Evolutionary conservation across 2,329 filamentous ascomycete species (phyloP).

Genomic region (Leptographium lundbergii): DNA sequence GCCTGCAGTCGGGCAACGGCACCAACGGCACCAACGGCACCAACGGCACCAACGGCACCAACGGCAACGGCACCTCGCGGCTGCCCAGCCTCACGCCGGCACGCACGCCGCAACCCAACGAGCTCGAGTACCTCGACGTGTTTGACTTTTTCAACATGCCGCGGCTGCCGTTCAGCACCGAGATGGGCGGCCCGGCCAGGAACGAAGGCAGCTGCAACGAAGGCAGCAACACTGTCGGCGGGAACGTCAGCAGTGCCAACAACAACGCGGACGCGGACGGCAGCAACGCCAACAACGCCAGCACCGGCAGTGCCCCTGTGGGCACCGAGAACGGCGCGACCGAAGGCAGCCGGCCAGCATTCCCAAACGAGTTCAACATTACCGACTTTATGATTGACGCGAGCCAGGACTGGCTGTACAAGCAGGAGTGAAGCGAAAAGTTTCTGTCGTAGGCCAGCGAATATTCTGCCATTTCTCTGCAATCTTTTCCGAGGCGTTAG

Average conservation of each 20-base stretch:
- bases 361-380: slow-evolving; percentile 58
- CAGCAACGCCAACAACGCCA: background rate
- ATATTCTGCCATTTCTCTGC: background rate
- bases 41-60: too few species aligned
- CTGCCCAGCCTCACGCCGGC: slow-evolving; percentile 44
- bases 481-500: background rate
- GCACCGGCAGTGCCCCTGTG: background rate
- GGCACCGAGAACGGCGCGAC: background rate
- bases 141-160: slow-evolving; percentile 95
- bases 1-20: background rate
- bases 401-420: slow-evolving; percentile 63
- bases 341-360: slow-evolving; percentile 6
- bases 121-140: slow-evolving; percentile 81
- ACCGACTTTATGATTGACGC: slow-evolving; percentile 67
- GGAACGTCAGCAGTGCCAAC: background rate
- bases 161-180: slow-evolving; percentile 42
- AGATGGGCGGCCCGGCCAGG: slow-evolving; percentile 4
- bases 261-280: background rate
- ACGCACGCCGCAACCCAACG: slow-evolving; percentile 62
- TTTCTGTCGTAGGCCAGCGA: slow-evolving; percentile 10
- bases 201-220: too few species aligned
- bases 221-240: background rate
- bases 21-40: too few species aligned
- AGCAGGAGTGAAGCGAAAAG: slow-evolving; percentile 27
- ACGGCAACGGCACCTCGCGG: slow-evolving; percentile 24